phyloP scores from a whole-genome alignment of 345 rosid genomes.

The Populus nigra region DNA sequence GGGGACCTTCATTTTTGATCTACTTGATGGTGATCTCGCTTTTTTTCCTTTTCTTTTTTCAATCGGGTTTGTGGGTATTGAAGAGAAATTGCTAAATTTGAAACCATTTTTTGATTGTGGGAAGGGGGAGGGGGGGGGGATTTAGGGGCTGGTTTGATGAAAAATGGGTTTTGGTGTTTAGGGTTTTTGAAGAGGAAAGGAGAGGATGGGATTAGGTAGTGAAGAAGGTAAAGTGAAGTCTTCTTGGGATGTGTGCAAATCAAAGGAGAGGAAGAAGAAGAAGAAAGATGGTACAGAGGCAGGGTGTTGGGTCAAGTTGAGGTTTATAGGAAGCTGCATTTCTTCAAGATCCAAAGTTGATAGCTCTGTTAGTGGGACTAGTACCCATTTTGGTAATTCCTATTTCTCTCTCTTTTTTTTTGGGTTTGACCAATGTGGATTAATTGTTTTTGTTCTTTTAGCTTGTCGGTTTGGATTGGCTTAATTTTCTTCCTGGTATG shows the following conservation, averaged over 20 bases:
- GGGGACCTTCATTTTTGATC: slow-evolving; percentile 11
- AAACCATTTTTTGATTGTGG: slow-evolving; percentile 3
- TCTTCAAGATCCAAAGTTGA: slow-evolving; percentile 39
- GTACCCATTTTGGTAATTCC: slow-evolving; percentile 26
- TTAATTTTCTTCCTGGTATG: neutral
- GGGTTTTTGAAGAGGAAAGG: slow-evolving; percentile 24
- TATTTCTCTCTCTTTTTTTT: neutral
- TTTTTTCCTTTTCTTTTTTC: neutral
- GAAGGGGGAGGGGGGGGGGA: slow-evolving; percentile 1
- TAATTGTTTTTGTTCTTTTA: neutral
- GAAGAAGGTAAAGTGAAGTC: slow-evolving; percentile 45
- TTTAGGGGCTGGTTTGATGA: slow-evolving; percentile 28
- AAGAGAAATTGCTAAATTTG: slow-evolving; percentile 12
- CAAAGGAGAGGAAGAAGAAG: slow-evolving; percentile 47
- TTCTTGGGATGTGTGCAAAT: slow-evolving; percentile 39
- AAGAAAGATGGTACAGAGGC: slow-evolving; percentile 35
- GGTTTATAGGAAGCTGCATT: slow-evolving; percentile 35
- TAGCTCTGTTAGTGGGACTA: slow-evolving; percentile 35
- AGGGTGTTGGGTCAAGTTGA: slow-evolving; percentile 28
- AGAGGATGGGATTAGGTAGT: slow-evolving; percentile 35
- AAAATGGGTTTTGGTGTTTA: slow-evolving; percentile 26
- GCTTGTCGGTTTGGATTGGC: neutral
- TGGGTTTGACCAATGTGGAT: neutral
- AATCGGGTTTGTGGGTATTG: slow-evolving; percentile 16
- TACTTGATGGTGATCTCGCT: slow-evolving; percentile 11